Percentiles rank a stretch among this genome's conserved stretches.
Conservation (phyloP, 495 filamentous ascomycete genomes). For the Lophium mytilinum region DNA sequence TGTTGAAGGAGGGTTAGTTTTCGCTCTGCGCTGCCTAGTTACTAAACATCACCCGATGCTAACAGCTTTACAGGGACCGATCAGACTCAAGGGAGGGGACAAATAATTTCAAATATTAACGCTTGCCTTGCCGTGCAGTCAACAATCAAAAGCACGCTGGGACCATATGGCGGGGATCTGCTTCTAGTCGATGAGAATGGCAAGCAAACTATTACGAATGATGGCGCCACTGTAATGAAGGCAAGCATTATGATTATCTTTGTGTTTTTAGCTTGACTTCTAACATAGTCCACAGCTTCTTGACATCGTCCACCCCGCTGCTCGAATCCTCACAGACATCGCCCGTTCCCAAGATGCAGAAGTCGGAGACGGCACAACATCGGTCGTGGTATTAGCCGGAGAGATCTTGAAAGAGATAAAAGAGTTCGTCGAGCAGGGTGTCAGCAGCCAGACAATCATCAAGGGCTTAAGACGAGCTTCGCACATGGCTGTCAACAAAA, state of each 20-base stretch:
- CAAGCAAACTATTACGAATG: constrained; percentile 94
- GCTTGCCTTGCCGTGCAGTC: constrained; percentile 95
- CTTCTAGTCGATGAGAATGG: constrained; percentile 94
- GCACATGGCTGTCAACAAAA: constrained; percentile 92
- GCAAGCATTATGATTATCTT: constrained; percentile 38
- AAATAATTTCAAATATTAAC: constrained; percentile 98
- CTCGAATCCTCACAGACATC: constrained; percentile 96
- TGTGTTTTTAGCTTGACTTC: not conserved
- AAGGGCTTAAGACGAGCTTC: constrained; percentile 88
- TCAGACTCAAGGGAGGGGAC: constrained; percentile 90
- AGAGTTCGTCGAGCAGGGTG: constrained; percentile 90
- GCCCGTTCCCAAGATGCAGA: constrained; percentile 98
- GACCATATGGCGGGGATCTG: constrained; percentile 96
- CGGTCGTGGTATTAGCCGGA: constrained; percentile 89
- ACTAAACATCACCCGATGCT: constrained; percentile 3
- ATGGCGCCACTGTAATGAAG: constrained; percentile 99
- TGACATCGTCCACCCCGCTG: constrained; percentile 96
- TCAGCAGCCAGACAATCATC: constrained; percentile 94
- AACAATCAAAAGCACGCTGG: constrained; percentile 88
- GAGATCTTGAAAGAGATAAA: constrained; percentile 95
- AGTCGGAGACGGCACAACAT: constrained; percentile 96
- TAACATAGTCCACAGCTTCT: constrained; percentile 56
- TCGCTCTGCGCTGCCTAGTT: not conserved
- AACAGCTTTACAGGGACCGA: constrained; percentile 65
- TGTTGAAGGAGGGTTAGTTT: constrained; percentile 86